Evolutionary conservation across 2,329 filamentous ascomycete species (phyloP).

Genomic region (Ophiostoma sp.): DNA sequence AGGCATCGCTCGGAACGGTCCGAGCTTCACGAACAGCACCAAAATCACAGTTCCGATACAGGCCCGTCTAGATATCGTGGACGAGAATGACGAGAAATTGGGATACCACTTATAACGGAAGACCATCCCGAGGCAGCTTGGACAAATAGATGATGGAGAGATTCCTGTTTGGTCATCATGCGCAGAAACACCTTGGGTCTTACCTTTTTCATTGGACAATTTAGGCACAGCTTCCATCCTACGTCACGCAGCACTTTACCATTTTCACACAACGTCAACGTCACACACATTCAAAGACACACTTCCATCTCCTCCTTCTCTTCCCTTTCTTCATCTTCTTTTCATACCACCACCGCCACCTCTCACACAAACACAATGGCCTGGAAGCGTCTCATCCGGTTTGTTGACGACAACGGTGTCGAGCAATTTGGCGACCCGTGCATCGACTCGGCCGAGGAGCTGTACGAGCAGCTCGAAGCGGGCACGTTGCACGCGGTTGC

Average conservation of each 20-base stretch:
- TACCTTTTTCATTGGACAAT: background rate
- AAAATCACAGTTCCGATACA: background rate
- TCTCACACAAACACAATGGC: background rate
- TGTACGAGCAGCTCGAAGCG: background rate
- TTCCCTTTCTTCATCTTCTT: background rate
- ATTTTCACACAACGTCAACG: background rate
- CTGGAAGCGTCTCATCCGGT: conserved; percentile 19
- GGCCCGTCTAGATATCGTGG: background rate
- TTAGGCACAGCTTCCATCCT: background rate
- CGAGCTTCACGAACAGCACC: background rate
- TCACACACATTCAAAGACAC: background rate
- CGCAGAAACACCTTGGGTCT: background rate
- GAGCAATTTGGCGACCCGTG: background rate
- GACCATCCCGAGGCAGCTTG: background rate
- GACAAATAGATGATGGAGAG: background rate
- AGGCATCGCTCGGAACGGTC: background rate
- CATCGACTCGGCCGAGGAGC: conserved; percentile 2
- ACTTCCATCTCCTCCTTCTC: background rate
- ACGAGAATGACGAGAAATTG: background rate
- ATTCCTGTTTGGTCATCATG: background rate
- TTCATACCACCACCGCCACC: too few species aligned
- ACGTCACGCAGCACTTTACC: background rate
- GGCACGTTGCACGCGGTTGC: background rate
- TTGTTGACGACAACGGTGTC: conserved; percentile 4
- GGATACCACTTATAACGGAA: background rate